Conservation (phyloP, 306 rosid genomes). For the Pachyrhizus erosus region DNA sequence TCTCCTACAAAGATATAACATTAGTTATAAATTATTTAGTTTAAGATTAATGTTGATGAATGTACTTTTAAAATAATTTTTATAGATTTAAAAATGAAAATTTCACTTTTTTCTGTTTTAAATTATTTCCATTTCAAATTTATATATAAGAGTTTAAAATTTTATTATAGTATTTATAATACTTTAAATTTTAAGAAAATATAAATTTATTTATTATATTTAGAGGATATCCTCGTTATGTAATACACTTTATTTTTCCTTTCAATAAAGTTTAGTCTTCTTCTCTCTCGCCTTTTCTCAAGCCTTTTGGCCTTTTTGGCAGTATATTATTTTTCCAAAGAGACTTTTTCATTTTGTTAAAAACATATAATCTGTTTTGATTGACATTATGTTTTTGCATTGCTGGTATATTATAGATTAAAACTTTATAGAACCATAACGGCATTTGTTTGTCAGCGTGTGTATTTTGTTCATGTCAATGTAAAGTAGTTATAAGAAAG, state of each 20-base stretch:
- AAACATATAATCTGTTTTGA: not conserved
- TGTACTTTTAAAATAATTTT: no score
- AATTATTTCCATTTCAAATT: not conserved
- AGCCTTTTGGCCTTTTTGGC: not conserved
- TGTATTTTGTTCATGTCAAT: not conserved
- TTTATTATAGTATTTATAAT: not conserved
- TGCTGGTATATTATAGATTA: not conserved
- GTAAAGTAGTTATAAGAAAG: not conserved
- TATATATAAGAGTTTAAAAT: not conserved
- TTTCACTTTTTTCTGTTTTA: no score
- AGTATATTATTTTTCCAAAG: not conserved
- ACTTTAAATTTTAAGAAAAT: no score
- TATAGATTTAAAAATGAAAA: no score
- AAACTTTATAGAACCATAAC: not conserved
- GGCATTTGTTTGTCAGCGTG: not conserved
- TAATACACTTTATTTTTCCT: no score
- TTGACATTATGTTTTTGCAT: not conserved
- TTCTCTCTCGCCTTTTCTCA: not conserved
- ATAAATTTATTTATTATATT: no score
- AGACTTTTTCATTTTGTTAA: not conserved
- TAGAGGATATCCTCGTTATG: not conserved
- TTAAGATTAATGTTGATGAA: no score
- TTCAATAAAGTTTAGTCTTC: not conserved
- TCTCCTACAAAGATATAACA: no score
- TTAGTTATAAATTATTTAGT: no score